phyloP scores from a whole-genome alignment of 2,329 filamentous ascomycete genomes.

The Pyricularia grisea region DNA sequence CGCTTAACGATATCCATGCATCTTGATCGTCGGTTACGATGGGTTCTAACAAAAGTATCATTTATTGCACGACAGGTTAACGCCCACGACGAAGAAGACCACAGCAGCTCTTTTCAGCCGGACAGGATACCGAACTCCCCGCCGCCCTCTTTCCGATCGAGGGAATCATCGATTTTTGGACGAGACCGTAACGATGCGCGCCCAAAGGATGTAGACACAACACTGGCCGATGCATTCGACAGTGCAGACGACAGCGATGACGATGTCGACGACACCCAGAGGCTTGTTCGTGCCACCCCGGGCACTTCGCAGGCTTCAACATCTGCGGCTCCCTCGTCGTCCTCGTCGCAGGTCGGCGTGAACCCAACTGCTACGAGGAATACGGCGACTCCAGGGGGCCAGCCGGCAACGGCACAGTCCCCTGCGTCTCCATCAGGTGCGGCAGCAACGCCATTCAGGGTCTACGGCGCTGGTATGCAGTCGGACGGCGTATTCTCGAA shows the following conservation, averaged over 20 bases:
- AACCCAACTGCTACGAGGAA: background rate
- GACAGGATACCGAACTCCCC: slow-evolving; percentile 46
- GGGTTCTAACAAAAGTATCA: slow-evolving; percentile 6
- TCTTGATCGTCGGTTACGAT: slow-evolving; percentile 6
- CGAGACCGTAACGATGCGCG: slow-evolving; percentile 26
- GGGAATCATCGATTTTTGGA: slow-evolving; percentile 57
- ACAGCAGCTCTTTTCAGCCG: slow-evolving; percentile 12
- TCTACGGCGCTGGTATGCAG: slow-evolving; percentile 65
- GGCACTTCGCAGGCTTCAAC: slow-evolving; percentile 4
- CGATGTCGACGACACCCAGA: slow-evolving; percentile 72
- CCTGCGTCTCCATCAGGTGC: slow-evolving; percentile 3
- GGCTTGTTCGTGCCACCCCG: slow-evolving; percentile 64
- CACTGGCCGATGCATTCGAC: slow-evolving; percentile 90
- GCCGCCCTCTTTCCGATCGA: slow-evolving; percentile 81
- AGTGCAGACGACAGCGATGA: slow-evolving; percentile 68
- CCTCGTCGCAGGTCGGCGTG: slow-evolving; percentile 5
- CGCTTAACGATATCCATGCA: background rate
- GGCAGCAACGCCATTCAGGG: slow-evolving; percentile 31
- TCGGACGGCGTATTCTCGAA: slow-evolving; percentile 97
- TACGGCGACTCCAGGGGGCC: slow-evolving; percentile 13
- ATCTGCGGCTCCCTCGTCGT: slow-evolving; percentile 11
- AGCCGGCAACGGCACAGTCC: slow-evolving; percentile 18
- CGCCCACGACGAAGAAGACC: slow-evolving; percentile 46
- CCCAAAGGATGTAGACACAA: slow-evolving; percentile 51
- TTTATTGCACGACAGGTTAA: slow-evolving; percentile 34